These are phyloP conservation scores for Kokia cookei DNA, from an alignment of 441 rosid genomes.

Conservation along the genomic window DNA sequence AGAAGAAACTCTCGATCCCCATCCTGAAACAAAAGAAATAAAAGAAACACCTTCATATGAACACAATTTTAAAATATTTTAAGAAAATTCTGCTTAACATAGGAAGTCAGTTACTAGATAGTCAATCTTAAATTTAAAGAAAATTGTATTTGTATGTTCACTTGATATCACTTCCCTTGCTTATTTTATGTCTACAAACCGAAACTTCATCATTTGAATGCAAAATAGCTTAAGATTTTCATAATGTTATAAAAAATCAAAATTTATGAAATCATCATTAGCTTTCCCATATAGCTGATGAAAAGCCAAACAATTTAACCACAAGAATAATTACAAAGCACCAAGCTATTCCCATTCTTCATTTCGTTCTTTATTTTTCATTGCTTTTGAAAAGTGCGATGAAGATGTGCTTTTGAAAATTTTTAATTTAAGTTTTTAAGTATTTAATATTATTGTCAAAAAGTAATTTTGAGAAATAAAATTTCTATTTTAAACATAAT, in stretches of 20 bases:
- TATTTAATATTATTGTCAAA: too few species aligned
- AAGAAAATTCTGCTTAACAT: not conserved
- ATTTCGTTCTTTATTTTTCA: too few species aligned
- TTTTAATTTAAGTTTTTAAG: too few species aligned
- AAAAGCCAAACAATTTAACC: not conserved
- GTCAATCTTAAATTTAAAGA: not conserved
- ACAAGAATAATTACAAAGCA: not conserved
- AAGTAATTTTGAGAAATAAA: too few species aligned
- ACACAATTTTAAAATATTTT: not conserved
- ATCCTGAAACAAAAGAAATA: conserved; percentile 35
- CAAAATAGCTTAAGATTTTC: not conserved
- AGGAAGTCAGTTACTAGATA: not conserved
- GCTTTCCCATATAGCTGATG: not conserved
- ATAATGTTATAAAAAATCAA: not conserved
- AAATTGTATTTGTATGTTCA: not conserved
- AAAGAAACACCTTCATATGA: not conserved
- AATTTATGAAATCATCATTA: not conserved
- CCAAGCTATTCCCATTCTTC: not conserved
- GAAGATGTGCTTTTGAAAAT: too few species aligned
- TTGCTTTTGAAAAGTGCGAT: too few species aligned
- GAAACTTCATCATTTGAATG: not conserved
- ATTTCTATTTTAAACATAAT: too few species aligned
- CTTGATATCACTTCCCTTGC: not conserved
- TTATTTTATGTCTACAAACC: not conserved
- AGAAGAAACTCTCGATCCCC: conserved; percentile 77